A percentile compares a stretch with the other conserved stretches of the same genome.
Evolutionary conservation across 2,329 filamentous ascomycete genomes (phyloP).

Genomic region (Botrytis pseudocinerea): DNA sequence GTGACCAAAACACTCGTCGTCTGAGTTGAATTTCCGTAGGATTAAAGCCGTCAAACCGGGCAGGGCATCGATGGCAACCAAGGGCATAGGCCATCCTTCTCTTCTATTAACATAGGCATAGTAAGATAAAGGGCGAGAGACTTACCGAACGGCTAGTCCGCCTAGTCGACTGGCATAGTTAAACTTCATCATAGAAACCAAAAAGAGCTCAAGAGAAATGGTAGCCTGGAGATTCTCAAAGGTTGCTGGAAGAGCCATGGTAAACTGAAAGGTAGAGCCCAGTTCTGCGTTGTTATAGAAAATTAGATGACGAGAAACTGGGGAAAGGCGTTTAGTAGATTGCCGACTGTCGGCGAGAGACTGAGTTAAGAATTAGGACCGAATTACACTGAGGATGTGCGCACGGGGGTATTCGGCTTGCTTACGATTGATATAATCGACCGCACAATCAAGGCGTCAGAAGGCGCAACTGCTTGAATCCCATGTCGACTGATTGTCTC

Average conservation of each 20-base stretch:
- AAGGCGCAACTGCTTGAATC: not conserved
- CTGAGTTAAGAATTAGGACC: not conserved
- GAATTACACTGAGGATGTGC: not conserved
- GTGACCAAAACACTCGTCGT: not conserved
- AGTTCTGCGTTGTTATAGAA: not conserved
- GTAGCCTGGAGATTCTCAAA: not conserved
- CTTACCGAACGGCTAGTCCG: not conserved
- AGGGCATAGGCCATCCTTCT: not conserved
- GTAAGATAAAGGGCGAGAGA: not conserved
- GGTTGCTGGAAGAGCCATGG: not conserved
- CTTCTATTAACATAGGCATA: not conserved
- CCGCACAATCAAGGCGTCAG: not conserved
- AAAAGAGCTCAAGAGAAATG: not conserved
- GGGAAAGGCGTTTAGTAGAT: not conserved
- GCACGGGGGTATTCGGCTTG: not conserved
- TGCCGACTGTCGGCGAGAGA: not conserved
- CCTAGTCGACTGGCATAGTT: not conserved
- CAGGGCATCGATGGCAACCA: not conserved
- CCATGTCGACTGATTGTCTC: not conserved
- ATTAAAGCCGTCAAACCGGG: not conserved
- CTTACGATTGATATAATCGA: slow-evolving; percentile 1
- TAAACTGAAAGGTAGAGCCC: not conserved
- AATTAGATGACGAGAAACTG: not conserved
- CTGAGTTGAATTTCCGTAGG: not conserved
- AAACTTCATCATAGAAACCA: not conserved